Evolutionary conservation across 257 asterid genomes (phyloP).

Genomic region (Penstemon barbatus): DNA sequence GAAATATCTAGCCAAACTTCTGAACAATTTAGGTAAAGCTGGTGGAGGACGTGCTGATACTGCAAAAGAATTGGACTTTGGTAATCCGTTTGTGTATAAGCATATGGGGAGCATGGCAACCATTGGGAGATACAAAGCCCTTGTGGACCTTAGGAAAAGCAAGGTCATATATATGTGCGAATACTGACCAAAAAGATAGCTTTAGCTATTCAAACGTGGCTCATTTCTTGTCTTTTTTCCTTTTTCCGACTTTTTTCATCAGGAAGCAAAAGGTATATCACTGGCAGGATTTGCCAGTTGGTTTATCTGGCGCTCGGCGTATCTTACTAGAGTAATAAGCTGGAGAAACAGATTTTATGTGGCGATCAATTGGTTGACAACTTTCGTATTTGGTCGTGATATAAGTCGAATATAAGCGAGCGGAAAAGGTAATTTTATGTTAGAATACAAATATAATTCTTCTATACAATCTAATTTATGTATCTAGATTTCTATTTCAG

Average conservation of each 20-base stretch:
- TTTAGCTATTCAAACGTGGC: conserved; percentile 6
- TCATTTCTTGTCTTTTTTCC: conserved; percentile 18
- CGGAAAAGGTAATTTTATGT: conserved; percentile 12
- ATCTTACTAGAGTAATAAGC: conserved; percentile 89
- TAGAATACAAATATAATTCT: conserved; percentile 5
- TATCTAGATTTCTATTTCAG: no score
- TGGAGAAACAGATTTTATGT: conserved; percentile 94
- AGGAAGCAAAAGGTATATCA: conserved; percentile 82
- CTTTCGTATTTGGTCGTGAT: conserved; percentile 86
- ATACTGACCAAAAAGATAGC: neutral
- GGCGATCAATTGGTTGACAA: conserved; percentile 80
- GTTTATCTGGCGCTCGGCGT: conserved; percentile 96
- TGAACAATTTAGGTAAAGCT: conserved; percentile 64
- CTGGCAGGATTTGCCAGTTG: conserved; percentile 82
- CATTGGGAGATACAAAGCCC: conserved; percentile 89
- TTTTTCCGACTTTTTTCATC: conserved; percentile 22
- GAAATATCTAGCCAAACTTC: conserved; percentile 60
- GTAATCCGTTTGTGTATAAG: conserved; percentile 65
- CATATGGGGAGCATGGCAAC: conserved; percentile 99
- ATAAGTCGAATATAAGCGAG: conserved; percentile 63
- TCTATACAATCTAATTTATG: no score
- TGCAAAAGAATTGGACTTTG: conserved; percentile 54
- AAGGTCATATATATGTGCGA: conserved; percentile 48
- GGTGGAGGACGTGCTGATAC: conserved; percentile 79
- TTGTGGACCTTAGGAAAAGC: conserved; percentile 94